phyloP scores from a whole-genome alignment of 2,329 filamentous ascomycete genomes.

The Fusarium sp. region DNA sequence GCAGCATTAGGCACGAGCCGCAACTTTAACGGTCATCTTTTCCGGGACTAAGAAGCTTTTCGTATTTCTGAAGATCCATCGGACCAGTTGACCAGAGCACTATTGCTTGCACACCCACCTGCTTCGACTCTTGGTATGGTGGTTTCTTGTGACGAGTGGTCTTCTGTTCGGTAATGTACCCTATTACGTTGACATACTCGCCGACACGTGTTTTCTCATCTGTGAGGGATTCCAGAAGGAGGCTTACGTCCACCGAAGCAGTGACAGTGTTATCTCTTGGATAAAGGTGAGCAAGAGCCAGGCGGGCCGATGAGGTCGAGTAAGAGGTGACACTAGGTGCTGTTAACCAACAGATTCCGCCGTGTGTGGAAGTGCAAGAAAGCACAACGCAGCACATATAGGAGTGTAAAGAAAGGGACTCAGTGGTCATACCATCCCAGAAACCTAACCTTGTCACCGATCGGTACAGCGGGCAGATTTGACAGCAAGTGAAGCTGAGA shows the following conservation, averaged over 20 bases:
- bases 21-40: background rate
- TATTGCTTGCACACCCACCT: constrained; percentile 75
- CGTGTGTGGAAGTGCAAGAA: constrained; percentile 18
- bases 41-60: constrained; percentile 62
- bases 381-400: constrained; percentile 1
- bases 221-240: constrained; percentile 75
- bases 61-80: constrained; percentile 78
- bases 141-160: constrained; percentile 15
- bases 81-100: constrained; percentile 82
- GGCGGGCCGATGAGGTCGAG: constrained; percentile 65
- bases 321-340: constrained; percentile 63
- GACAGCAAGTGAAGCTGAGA: constrained; percentile 75
- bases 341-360: constrained; percentile 47
- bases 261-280: constrained; percentile 60
- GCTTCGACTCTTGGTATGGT: constrained; percentile 26
- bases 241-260: constrained; percentile 76
- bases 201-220: constrained; percentile 75
- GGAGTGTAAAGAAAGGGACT: constrained; percentile 9
- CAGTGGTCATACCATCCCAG: constrained; percentile 80
- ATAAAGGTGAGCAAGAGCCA: constrained; percentile 77
- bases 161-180: constrained; percentile 70
- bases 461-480: constrained; percentile 63
- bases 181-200: constrained; percentile 91
- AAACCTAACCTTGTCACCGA: constrained; percentile 87
- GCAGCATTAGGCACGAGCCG: background rate